phyloP scores from a whole-genome alignment of 331 rosid genomes.

The Acacia concinna region DNA sequence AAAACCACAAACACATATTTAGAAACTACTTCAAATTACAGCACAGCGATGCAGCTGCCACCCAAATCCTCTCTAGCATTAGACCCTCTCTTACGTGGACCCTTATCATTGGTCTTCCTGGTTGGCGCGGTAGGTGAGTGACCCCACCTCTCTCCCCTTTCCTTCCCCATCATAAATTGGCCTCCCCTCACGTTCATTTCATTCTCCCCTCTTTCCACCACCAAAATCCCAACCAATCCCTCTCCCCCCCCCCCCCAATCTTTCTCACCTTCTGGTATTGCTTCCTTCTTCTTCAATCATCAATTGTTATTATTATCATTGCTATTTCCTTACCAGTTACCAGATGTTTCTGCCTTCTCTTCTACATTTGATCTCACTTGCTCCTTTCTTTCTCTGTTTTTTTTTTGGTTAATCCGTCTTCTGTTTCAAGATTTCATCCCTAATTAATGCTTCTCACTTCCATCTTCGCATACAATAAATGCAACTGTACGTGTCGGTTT shows the following conservation, averaged over 20 bases:
- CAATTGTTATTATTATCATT: too few species aligned
- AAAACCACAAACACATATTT: too few species aligned
- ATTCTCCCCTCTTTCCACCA: neutral
- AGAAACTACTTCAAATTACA: too few species aligned
- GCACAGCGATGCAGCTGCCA: too few species aligned
- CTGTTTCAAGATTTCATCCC: neutral
- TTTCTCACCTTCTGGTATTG: neutral
- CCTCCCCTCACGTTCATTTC: neutral
- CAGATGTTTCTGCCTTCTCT: neutral
- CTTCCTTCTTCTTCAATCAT: neutral
- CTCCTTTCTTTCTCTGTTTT: too few species aligned
- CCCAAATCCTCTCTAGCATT: too few species aligned
- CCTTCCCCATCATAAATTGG: neutral
- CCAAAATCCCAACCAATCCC: constrained; percentile 30
- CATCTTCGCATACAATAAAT: neutral
- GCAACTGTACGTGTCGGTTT: neutral
- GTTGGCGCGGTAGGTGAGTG: constrained; percentile 21
- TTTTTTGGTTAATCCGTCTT: neutral
- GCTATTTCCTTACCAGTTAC: neutral
- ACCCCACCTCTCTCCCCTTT: neutral
- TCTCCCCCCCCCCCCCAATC: neutral
- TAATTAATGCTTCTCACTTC: neutral
- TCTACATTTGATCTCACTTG: neutral
- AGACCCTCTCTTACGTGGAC: constrained; percentile 10
- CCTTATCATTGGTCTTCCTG: neutral